These are phyloP conservation scores for Ophiostoma pallidulum DNA, from an alignment of 2,329 filamentous ascomycete species.

Conservation along the genomic window DNA sequence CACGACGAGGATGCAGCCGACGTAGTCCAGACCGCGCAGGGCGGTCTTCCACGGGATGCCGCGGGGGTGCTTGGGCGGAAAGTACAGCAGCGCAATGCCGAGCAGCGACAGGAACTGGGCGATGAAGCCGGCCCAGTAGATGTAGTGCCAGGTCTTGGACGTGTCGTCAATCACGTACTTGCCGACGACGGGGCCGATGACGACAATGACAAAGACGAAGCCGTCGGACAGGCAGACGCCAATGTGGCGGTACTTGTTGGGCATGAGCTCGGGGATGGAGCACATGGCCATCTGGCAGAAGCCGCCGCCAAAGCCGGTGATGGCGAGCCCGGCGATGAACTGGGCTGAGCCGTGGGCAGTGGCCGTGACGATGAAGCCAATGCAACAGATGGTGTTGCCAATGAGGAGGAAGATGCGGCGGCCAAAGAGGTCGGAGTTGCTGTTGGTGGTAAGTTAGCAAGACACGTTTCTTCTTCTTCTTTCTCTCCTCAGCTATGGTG, in stretches of 20 bases:
- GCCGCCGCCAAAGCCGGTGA: slow-evolving; percentile 8
- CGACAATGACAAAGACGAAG: slow-evolving; percentile 11
- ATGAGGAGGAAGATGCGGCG: slow-evolving; percentile 8
- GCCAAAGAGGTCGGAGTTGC: slow-evolving; percentile 13
- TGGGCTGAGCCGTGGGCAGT: slow-evolving; percentile 6
- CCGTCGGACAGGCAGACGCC: slow-evolving; percentile 10
- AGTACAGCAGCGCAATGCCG: slow-evolving; percentile 2
- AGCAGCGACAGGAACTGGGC: neutral
- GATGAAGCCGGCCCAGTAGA: slow-evolving; percentile 14
- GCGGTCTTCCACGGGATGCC: slow-evolving; percentile 13
- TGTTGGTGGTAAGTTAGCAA: no score
- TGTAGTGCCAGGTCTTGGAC: slow-evolving; percentile 8
- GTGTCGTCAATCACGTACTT: slow-evolving; percentile 2
- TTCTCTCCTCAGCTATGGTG: no score
- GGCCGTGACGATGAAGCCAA: slow-evolving; percentile 8
- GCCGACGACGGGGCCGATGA: slow-evolving; percentile 11
- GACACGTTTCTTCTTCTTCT: no score
- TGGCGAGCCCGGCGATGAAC: slow-evolving; percentile 10
- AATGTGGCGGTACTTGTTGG: slow-evolving; percentile 12
- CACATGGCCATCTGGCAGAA: slow-evolving; percentile 8
- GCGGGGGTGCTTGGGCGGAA: slow-evolving; percentile 11
- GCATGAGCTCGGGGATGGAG: slow-evolving; percentile 11
- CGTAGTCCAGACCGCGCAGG: slow-evolving; percentile 10
- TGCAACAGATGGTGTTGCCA: slow-evolving; percentile 4
- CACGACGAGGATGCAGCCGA: slow-evolving; percentile 8